These are phyloP conservation scores for Chaetomiaceae sp. DNA, from an alignment of 2,329 filamentous ascomycete species.

Conservation along the genomic window DNA sequence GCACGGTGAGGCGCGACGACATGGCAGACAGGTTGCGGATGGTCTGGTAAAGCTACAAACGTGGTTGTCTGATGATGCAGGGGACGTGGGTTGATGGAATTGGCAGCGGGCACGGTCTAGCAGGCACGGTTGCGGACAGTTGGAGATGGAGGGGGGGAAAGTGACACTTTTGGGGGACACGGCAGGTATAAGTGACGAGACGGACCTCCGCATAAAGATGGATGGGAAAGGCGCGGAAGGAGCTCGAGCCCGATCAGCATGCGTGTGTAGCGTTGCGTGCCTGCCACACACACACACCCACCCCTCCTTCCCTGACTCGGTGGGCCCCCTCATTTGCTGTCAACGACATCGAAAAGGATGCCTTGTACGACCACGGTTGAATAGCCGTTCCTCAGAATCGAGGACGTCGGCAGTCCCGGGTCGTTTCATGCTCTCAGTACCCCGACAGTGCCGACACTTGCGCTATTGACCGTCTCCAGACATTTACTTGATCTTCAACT, in stretches of 20 bases:
- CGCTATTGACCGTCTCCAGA: too few species aligned
- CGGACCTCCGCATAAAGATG: slow-evolving; percentile 16
- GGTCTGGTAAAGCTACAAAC: too few species aligned
- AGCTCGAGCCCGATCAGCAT: slow-evolving; percentile 10
- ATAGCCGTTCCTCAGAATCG: too few species aligned
- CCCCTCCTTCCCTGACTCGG: slow-evolving; percentile 2
- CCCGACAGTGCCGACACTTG: too few species aligned
- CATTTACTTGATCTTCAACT: neutral
- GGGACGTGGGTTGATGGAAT: neutral
- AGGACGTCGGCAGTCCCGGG: too few species aligned
- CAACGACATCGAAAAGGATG: too few species aligned
- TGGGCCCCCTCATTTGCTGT: too few species aligned
- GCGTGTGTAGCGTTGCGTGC: too few species aligned
- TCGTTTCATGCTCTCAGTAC: too few species aligned
- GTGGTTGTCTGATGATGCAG: neutral
- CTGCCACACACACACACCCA: too few species aligned
- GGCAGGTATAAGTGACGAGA: slow-evolving; percentile 19
- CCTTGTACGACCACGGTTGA: too few species aligned
- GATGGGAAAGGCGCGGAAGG: neutral
- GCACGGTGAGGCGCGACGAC: slow-evolving; percentile 43
- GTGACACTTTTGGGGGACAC: slow-evolving; percentile 10
- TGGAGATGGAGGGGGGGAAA: slow-evolving; percentile 10
- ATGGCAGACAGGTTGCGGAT: too few species aligned
- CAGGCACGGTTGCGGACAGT: slow-evolving; percentile 3
- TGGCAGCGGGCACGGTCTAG: neutral